Percentiles rank a stretch among this genome's conserved stretches.
Evolutionary conservation across 2,329 filamentous ascomycete genomes (phyloP).

Genomic region (Dendrostoma leiphaemia): DNA sequence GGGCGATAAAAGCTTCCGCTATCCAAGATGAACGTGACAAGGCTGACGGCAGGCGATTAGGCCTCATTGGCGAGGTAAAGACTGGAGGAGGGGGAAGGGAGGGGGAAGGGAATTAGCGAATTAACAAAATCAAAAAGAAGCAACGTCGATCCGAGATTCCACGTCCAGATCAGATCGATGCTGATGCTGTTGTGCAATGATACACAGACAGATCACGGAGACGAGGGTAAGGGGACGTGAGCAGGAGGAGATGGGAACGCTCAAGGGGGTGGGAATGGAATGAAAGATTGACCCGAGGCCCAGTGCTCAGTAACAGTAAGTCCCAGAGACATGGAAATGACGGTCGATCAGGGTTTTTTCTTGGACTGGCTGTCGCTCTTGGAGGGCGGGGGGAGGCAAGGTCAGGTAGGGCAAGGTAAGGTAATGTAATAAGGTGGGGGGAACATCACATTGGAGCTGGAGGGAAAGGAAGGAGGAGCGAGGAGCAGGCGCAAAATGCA

Average conservation of each 20-base stretch:
- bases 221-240: not conserved
- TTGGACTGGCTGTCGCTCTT: too few species aligned
- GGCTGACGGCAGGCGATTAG: not conserved
- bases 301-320: not conserved
- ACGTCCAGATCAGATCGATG: not conserved
- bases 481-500: not conserved
- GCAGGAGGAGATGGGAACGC: constrained; percentile 1
- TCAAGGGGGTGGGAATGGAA: not conserved
- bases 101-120: not conserved
- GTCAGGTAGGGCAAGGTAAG: too few species aligned
- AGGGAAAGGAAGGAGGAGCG: too few species aligned
- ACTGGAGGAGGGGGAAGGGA: too few species aligned
- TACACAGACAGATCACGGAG: constrained; percentile 1
- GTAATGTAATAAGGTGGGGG: too few species aligned
- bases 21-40: not conserved
- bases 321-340: constrained; percentile 15
- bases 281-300: not conserved
- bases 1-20: too few species aligned
- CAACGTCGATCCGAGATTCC: not conserved
- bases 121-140: not conserved
- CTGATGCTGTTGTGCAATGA: not conserved
- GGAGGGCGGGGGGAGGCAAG: too few species aligned
- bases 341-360: constrained; percentile 2
- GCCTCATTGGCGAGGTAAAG: too few species aligned
- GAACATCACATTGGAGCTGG: too few species aligned